Conservation (phyloP, 768 basidiomycete species). For the Trametes maxima region DNA sequence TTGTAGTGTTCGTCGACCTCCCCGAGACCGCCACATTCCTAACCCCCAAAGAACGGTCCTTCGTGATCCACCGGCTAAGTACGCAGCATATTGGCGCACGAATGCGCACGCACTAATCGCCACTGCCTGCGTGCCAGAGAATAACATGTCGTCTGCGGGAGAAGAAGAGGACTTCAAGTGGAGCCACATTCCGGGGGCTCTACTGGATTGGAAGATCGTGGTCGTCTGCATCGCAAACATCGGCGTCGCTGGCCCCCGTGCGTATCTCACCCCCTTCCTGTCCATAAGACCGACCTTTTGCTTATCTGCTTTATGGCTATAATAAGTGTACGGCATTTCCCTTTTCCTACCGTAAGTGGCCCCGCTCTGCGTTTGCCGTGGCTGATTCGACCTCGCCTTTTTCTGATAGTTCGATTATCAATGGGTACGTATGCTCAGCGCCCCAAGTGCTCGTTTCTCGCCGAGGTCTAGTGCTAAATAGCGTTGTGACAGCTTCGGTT, state of each 20-base stretch:
- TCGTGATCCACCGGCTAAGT: slow-evolving; percentile 59
- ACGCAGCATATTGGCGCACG: slow-evolving; percentile 23
- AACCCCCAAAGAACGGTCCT: slow-evolving; percentile 58
- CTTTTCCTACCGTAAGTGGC: slow-evolving; percentile 64
- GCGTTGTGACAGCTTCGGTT: slow-evolving; percentile 52
- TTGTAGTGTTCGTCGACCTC: slow-evolving; percentile 60
- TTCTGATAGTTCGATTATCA: slow-evolving; percentile 57
- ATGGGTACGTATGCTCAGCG: slow-evolving; percentile 37
- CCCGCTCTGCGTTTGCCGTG: not conserved
- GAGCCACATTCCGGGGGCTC: slow-evolving; percentile 54
- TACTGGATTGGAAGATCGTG: slow-evolving; percentile 70
- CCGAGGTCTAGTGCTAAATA: not conserved
- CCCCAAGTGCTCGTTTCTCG: too few species aligned
- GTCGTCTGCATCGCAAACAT: slow-evolving; percentile 57
- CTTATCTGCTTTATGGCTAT: not conserved
- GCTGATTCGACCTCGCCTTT: not conserved
- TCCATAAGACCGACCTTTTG: too few species aligned
- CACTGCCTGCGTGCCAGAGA: slow-evolving; percentile 39
- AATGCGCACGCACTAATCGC: not conserved
- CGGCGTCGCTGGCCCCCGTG: slow-evolving; percentile 58
- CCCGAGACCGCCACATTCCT: slow-evolving; percentile 60
- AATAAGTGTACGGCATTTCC: slow-evolving; percentile 63
- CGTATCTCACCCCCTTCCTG: slow-evolving; percentile 31
- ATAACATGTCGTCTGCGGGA: slow-evolving; percentile 53
- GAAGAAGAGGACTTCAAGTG: slow-evolving; percentile 62